Base-by-base conservation (phyloP, 2,329 filamentous ascomycete species). In the Orbilia ellipsospora region DNA sequence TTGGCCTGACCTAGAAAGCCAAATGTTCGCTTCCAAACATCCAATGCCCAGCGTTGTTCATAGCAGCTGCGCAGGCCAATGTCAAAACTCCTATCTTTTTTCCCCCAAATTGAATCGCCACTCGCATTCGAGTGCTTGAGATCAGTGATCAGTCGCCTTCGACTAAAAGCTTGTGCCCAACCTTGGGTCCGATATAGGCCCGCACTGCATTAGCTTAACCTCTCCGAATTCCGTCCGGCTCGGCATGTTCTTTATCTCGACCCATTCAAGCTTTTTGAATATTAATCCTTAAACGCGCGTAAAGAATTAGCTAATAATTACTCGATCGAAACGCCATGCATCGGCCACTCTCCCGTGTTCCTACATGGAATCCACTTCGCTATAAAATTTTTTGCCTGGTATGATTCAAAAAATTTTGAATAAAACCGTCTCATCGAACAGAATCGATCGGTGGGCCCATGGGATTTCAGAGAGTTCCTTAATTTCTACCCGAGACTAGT, bases 401-500 rank as follows among this genome's bases (percentile, higher is more conserved):
- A 48, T 10, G 13, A 48, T 18, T 48, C 16, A 3, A 15, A 48
- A 7, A n/a, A 2, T 12, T 44, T 12, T 26, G 36, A 18, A 13
- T 60, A 5, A 48, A 42, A 56, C 31, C 50, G 62, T 56, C 48
- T n/a, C 48, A 55, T 54, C 31, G 36, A 57, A 52, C 4, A 7
- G 18, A 52, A 52, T 20, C 48, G 18, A 52, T 18, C 48, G 5
- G n/a, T 12, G n/a, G 12, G 16, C 48, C 16, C n/a, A 48, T n/a
- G 16, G 44, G 44, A 36, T 36, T 48, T 48, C 8, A 18, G 18
- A 18, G 48, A 52, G 48, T 52, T 55, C 36, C 15, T 54, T 69
- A 69, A 75, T 75, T 65, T 75, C 72, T 61, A 75, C 48, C 72
- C 72, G 72, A 75, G 72, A 75, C n/a, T n/a, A n/a, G n/a, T n/a